A percentile compares a stretch with the other conserved stretches of the same genome.
Evolutionary conservation across 2,329 filamentous ascomycete genomes (phyloP).

Genomic region (Piedraia hortae): DNA sequence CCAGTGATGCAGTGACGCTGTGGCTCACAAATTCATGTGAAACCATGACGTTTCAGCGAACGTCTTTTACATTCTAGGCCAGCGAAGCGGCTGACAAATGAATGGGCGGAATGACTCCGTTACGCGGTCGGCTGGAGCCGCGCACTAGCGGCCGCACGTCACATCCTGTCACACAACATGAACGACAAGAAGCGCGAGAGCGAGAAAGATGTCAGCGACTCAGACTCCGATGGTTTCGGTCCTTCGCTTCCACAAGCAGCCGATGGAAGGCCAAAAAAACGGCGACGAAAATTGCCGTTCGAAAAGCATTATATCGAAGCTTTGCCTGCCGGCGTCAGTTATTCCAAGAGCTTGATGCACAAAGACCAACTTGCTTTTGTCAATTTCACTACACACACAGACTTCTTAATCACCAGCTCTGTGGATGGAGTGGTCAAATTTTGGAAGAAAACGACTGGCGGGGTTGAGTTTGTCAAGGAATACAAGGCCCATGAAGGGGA

Average conservation of each 20-base stretch:
- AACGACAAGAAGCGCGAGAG: too few species aligned
- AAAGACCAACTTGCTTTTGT: conserved; percentile 77
- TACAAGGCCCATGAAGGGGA: conserved; percentile 76
- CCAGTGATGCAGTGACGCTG: too few species aligned
- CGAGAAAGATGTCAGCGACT: conserved; percentile 42
- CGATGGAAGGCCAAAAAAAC: conserved; percentile 42
- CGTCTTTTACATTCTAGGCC: too few species aligned
- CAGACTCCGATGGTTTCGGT: conserved; percentile 57
- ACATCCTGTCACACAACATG: too few species aligned
- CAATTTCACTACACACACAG: conserved; percentile 68
- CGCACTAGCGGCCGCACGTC: too few species aligned
- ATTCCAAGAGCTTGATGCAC: conserved; percentile 95
- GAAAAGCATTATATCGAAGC: conserved; percentile 88
- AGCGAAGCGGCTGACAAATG: too few species aligned
- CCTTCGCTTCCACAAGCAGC: conserved; percentile 61
- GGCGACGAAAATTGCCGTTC: conserved; percentile 68
- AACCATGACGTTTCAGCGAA: too few species aligned
- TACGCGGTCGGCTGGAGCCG: too few species aligned
- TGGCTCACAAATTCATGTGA: too few species aligned
- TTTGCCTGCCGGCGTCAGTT: conserved; percentile 51
- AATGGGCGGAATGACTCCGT: too few species aligned
- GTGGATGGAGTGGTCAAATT: conserved; percentile 95
- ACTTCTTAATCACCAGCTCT: conserved; percentile 86
- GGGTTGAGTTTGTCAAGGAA: conserved; percentile 95
- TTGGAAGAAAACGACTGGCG: conserved; percentile 75